phyloP scores from a whole-genome alignment of 2,329 filamentous ascomycete species.

The Trichoderma sp. region DNA sequence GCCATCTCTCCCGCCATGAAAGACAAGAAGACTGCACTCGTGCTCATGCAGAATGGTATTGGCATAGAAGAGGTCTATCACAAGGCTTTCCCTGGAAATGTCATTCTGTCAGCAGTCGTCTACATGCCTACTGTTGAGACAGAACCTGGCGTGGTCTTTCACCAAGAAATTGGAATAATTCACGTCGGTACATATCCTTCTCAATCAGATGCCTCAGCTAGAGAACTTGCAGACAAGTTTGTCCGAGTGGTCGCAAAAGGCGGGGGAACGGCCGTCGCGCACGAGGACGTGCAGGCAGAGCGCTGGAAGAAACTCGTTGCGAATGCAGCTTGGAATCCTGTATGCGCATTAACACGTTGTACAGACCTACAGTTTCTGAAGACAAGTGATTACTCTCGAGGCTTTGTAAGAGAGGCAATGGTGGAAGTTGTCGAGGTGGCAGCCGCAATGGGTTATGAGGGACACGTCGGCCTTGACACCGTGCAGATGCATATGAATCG shows the following conservation, averaged over 20 bases:
- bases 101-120: background rate
- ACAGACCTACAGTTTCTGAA: background rate
- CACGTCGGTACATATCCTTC: too few relatives aligned
- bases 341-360: background rate
- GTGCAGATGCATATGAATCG: background rate
- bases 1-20: background rate
- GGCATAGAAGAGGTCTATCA: background rate
- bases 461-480: too few relatives aligned
- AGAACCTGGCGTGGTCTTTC: too few relatives aligned
- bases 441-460: too few relatives aligned
- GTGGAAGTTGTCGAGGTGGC: too few relatives aligned
- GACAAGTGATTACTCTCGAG: background rate
- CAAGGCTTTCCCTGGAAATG: background rate
- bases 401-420: too few relatives aligned
- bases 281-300: background rate
- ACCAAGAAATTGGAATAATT: too few relatives aligned
- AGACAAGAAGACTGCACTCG: background rate
- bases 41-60: background rate
- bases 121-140: too few relatives aligned
- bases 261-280: too few relatives aligned
- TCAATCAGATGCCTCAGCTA: too few relatives aligned
- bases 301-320: background rate
- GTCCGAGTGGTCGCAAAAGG: too few relatives aligned
- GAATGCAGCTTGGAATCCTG: background rate
- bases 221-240: too few relatives aligned